phyloP scores from a whole-genome alignment of 106 monocot genomes.

The Dendrobium huoshanense region DNA sequence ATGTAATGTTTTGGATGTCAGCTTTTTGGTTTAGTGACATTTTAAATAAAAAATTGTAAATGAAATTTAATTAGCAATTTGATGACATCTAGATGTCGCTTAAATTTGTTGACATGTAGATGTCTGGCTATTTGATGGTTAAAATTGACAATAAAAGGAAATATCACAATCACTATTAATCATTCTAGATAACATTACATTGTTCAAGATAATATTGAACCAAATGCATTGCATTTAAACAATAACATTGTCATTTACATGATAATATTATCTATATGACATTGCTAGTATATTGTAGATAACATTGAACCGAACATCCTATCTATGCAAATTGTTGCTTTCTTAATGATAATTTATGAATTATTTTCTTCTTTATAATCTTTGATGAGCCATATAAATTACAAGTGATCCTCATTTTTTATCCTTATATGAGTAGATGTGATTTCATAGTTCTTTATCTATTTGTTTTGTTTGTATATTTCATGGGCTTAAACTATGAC shows the following conservation, averaged over 20 bases:
- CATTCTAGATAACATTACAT: background rate
- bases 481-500: background rate
- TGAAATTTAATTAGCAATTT: background rate
- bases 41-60: background rate
- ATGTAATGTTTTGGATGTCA: too few relatives aligned
- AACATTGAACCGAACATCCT: background rate
- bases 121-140: background rate
- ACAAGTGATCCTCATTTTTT: too few relatives aligned
- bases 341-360: background rate
- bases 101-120: background rate
- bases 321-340: background rate
- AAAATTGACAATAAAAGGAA: background rate
- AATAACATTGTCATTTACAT: background rate
- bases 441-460: background rate
- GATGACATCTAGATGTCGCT: background rate
- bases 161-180: background rate
- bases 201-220: background rate
- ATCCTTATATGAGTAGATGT: background rate
- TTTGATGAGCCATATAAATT: background rate
- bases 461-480: background rate
- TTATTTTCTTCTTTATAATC: background rate
- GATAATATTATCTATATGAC: background rate
- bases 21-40: background rate
- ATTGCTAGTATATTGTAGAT: background rate
- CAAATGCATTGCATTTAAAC: background rate